A percentile compares a stretch with the other conserved stretches of the same genome.
phyloP scores from a whole-genome alignment of 1,284 basidiomycete species.

The Leccinum angustisporum region DNA sequence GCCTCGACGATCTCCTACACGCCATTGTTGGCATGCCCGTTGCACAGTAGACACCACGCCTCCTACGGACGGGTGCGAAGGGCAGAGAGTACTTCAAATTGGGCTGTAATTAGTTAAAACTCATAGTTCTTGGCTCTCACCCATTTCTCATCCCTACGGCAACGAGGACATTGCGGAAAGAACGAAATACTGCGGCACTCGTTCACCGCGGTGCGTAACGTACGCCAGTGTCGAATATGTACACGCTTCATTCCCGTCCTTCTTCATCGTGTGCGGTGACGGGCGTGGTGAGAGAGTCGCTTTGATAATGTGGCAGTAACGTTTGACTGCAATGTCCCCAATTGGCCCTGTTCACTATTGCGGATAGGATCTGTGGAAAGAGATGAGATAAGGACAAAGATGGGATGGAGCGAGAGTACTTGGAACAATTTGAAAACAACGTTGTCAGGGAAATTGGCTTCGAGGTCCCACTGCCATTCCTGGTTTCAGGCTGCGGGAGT shows the following conservation, averaged over 20 bases:
- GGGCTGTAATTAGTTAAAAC: slow-evolving; percentile 2
- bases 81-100: not conserved
- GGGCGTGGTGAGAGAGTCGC: not conserved
- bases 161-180: not conserved
- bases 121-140: not conserved
- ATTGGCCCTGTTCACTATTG: too few relatives aligned
- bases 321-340: not conserved
- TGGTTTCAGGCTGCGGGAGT: too few relatives aligned
- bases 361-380: too few relatives aligned
- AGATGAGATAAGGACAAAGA: too few relatives aligned
- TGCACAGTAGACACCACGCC: not conserved
- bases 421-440: too few relatives aligned
- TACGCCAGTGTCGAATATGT: not conserved
- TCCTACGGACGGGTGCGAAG: not conserved
- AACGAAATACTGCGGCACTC: not conserved
- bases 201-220: not conserved
- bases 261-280: not conserved
- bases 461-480: too few relatives aligned
- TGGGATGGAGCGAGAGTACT: too few relatives aligned
- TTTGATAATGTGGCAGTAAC: not conserved
- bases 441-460: too few relatives aligned
- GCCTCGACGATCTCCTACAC: slow-evolving; percentile 9
- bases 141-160: not conserved
- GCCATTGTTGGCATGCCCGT: slow-evolving; percentile 2
- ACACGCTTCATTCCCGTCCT: slow-evolving; percentile 18